Percentiles rank a stretch among this genome's conserved stretches.
Conservation (phyloP, 805 yeast species). For the Grigorovia jiainica region DNA sequence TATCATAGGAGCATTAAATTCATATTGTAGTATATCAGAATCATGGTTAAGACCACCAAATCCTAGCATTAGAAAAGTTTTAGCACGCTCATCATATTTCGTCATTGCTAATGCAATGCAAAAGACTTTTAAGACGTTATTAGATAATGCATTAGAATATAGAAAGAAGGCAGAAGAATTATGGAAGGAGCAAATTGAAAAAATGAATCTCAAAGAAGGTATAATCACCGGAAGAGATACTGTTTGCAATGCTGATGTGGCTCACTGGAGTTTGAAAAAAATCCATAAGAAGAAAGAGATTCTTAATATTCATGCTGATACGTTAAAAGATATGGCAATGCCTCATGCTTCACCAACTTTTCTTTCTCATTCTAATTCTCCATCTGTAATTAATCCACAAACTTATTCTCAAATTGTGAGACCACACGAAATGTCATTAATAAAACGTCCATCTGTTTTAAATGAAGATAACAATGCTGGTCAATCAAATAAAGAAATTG, state of each 20-base stretch:
- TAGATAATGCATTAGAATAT: constrained; percentile 11
- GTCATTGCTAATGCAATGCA: constrained; percentile 8
- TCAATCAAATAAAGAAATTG: constrained; percentile 3
- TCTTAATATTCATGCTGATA: too few species aligned
- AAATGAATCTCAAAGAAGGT: not conserved
- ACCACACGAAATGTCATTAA: not conserved
- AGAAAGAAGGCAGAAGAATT: constrained; percentile 11
- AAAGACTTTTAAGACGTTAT: constrained; percentile 7
- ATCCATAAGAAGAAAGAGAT: too few species aligned
- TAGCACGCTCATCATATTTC: constrained; percentile 5
- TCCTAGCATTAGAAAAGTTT: constrained; percentile 1
- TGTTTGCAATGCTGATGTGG: too few species aligned
- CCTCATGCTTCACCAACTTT: too few species aligned
- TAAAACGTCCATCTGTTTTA: not conserved
- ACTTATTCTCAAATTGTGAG: not conserved
- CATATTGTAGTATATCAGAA: constrained; percentile 7
- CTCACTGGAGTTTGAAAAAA: too few species aligned
- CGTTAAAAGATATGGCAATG: not conserved
- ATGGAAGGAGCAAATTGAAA: constrained; percentile 7
- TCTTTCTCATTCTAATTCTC: not conserved
- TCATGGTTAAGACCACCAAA: constrained; percentile 5
- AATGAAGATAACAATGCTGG: not conserved
- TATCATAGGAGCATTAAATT: constrained; percentile 2
- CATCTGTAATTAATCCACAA: not conserved
- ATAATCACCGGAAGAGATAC: too few species aligned